Conservation (phyloP, 2,329 filamentous ascomycete species). For the Sphaerulina populicola region DNA sequence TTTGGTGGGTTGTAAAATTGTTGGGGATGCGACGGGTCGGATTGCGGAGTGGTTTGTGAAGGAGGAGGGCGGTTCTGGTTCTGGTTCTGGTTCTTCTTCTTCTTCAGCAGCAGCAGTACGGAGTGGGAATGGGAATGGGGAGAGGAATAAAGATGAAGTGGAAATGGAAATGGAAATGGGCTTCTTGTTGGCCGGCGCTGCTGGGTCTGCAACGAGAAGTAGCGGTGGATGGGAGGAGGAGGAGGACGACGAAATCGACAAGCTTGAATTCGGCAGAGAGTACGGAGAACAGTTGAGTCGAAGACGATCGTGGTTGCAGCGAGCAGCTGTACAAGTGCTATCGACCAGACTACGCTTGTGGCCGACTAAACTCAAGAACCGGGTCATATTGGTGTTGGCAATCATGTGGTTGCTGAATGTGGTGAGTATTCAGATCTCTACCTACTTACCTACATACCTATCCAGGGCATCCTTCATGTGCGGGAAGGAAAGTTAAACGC, state of each 20-base stretch:
- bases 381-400: slow-evolving; percentile 12
- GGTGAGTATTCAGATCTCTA: slow-evolving; percentile 9
- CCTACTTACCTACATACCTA: no score
- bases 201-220: background rate
- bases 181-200: background rate
- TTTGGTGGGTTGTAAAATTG: slow-evolving; percentile 36
- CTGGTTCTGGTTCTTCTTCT: background rate
- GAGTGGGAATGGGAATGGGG: no score
- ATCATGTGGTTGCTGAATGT: slow-evolving; percentile 16
- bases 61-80: background rate
- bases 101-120: no score
- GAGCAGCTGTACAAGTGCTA: background rate
- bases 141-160: background rate
- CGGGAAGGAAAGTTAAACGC: no score
- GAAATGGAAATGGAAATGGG: no score
- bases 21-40: slow-evolving; percentile 33
- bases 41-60: slow-evolving; percentile 34
- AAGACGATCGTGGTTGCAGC: background rate
- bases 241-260: background rate
- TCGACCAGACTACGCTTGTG: slow-evolving; percentile 16
- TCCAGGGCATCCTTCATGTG: no score
- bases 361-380: slow-evolving; percentile 8
- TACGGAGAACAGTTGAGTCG: background rate
- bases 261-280: background rate
- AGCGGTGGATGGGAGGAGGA: background rate